These are phyloP conservation scores for Paratinospora sagittata DNA, from an alignment of 164 flowering plant species.

Conservation along the genomic window DNA sequence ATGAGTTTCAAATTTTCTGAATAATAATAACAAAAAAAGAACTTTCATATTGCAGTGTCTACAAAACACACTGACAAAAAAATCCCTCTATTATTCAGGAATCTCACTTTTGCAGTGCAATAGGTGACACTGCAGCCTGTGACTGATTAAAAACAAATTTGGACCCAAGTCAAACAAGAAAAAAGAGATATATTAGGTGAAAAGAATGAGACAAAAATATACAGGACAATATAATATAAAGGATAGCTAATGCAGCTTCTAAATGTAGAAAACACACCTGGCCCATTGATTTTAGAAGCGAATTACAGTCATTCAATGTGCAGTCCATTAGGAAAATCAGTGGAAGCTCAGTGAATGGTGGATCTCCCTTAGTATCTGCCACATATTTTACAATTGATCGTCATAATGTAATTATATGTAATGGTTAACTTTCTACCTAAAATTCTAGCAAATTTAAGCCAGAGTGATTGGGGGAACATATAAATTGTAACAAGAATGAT, in stretches of 20 bases:
- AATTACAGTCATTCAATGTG: slow-evolving; percentile 77
- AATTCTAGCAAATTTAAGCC: too few species aligned
- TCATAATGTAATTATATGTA: neutral
- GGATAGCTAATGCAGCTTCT: neutral
- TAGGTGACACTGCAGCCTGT: neutral
- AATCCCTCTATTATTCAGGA: neutral
- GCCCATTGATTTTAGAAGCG: slow-evolving; percentile 40
- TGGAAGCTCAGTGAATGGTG: slow-evolving; percentile 40
- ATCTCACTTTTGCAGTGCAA: neutral
- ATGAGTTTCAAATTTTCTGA: too few species aligned
- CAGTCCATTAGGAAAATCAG: slow-evolving; percentile 77
- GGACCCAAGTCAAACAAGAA: too few species aligned
- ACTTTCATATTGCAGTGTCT: too few species aligned
- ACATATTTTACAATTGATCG: slow-evolving; percentile 20
- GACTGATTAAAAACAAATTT: neutral
- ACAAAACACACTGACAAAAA: too few species aligned
- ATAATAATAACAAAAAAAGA: too few species aligned
- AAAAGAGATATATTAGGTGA: too few species aligned
- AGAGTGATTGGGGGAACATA: too few species aligned
- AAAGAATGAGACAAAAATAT: too few species aligned
- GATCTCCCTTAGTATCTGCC: slow-evolving; percentile 43
- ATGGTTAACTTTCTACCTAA: too few species aligned
- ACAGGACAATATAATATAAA: neutral
- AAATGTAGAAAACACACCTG: slow-evolving; percentile 43
- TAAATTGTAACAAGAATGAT: too few species aligned